phyloP scores from a whole-genome alignment of 2,329 filamentous ascomycete genomes.

The Chrysosporium queenslandicum region DNA sequence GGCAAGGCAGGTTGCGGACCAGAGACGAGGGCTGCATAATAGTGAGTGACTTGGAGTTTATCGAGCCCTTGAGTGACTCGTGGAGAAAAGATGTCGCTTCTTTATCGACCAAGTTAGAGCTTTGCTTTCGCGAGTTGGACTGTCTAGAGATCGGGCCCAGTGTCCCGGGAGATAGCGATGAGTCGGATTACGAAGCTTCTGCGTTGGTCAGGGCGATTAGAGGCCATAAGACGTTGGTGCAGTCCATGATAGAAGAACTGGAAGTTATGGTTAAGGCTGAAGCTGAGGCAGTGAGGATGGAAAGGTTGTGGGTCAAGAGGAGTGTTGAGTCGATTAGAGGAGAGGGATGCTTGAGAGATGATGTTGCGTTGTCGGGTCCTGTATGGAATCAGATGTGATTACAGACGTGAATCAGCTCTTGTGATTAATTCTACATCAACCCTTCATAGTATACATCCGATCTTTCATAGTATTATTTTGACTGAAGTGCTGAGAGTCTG shows the following conservation, averaged over 20 bases:
- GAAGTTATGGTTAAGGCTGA: conserved; percentile 30
- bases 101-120: conserved; percentile 28
- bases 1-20: conserved; percentile 17
- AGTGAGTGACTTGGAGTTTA: conserved; percentile 21
- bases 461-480: neutral
- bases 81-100: conserved; percentile 30
- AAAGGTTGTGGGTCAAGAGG: conserved; percentile 27
- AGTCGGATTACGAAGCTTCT: conserved; percentile 18
- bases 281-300: conserved; percentile 26
- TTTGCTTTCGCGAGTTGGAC: conserved; percentile 29
- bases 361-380: conserved; percentile 18
- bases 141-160: conserved; percentile 27
- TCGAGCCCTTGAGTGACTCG: conserved; percentile 26
- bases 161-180: conserved; percentile 13
- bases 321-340: conserved; percentile 20
- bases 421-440: too few relatives aligned
- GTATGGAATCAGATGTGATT: conserved; percentile 3
- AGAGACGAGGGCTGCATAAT: conserved; percentile 12
- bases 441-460: too few relatives aligned
- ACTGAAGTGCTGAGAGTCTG: neutral
- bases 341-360: conserved; percentile 1
- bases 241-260: conserved; percentile 32
- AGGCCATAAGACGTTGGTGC: conserved; percentile 25
- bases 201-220: conserved; percentile 26
- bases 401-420: too few relatives aligned